Conservation (phyloP, 108 stramenopile species). For the Licmophora abbreviata region DNA sequence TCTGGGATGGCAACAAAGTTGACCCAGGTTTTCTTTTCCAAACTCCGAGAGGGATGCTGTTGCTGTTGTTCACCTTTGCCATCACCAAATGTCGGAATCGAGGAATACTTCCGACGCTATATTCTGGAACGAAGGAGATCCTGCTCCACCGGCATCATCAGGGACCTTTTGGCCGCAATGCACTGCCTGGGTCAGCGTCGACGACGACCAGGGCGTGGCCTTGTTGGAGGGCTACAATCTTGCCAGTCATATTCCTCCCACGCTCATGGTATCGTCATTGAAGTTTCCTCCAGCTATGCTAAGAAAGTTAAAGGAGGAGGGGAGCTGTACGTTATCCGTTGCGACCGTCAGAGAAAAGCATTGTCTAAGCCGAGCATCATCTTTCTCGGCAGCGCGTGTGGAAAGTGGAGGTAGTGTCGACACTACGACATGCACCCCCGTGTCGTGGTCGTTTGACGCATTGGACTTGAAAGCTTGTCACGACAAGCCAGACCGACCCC, state of each 20-base stretch:
- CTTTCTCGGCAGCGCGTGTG: too few species aligned
- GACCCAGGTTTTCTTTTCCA: too few species aligned
- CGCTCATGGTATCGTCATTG: not conserved
- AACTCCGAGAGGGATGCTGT: too few species aligned
- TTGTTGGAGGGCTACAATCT: slow-evolving; percentile 1
- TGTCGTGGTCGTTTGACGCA: not conserved
- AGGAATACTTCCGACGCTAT: too few species aligned
- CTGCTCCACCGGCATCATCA: too few species aligned
- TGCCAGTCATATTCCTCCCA: not conserved
- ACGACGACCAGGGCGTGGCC: too few species aligned
- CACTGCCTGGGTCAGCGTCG: too few species aligned
- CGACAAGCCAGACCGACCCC: not conserved
- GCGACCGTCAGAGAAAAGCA: not conserved
- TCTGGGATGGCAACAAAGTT: too few species aligned
- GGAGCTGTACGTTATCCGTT: not conserved
- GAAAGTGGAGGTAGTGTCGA: not conserved
- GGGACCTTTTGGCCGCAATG: too few species aligned
- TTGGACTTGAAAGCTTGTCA: not conserved
- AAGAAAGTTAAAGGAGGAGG: not conserved
- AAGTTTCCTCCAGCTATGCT: not conserved
- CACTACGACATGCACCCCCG: not conserved
- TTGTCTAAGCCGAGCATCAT: not conserved
- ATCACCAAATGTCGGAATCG: too few species aligned
- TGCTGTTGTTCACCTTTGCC: too few species aligned
- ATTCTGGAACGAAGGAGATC: too few species aligned